Percentiles rank a stretch among this genome's conserved stretches.
phyloP scores from a whole-genome alignment of 257 asterid genomes.

The Solanum dulcamara region DNA sequence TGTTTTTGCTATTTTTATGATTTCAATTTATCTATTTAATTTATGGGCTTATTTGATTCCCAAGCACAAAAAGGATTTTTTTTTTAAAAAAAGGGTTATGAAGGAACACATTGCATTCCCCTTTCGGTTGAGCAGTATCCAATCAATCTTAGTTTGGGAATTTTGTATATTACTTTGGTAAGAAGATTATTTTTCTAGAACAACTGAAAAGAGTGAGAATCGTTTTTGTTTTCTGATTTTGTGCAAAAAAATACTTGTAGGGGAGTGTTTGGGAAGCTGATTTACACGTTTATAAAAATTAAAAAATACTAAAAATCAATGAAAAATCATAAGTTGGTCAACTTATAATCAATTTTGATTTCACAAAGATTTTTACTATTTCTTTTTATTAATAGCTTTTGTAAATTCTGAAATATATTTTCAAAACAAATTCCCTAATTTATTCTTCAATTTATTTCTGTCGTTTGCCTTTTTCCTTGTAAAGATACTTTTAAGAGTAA shows the following conservation, averaged over 20 bases:
- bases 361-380: too few relatives aligned
- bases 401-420: too few relatives aligned
- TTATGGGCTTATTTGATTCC: background rate
- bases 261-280: too few relatives aligned
- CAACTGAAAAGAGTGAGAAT: background rate
- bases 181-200: background rate
- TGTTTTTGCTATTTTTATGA: background rate
- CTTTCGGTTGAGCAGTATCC: background rate
- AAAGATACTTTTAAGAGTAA: background rate
- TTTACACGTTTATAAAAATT: too few relatives aligned
- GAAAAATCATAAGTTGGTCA: too few relatives aligned
- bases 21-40: background rate
- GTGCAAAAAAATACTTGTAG: too few relatives aligned
- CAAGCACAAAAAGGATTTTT: background rate
- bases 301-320: too few relatives aligned
- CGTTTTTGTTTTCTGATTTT: background rate
- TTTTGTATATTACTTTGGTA: background rate
- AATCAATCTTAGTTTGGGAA: background rate
- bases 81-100: background rate
- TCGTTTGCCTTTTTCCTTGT: too few relatives aligned
- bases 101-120: background rate
- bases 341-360: too few relatives aligned
- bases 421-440: too few relatives aligned
- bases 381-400: too few relatives aligned
- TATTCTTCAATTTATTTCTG: too few relatives aligned